Evolutionary conservation across 2,329 filamentous ascomycete genomes (phyloP), one percentile per base, ranked within the genome.

Genomic region (Colletotrichum sublineola): DNA sequence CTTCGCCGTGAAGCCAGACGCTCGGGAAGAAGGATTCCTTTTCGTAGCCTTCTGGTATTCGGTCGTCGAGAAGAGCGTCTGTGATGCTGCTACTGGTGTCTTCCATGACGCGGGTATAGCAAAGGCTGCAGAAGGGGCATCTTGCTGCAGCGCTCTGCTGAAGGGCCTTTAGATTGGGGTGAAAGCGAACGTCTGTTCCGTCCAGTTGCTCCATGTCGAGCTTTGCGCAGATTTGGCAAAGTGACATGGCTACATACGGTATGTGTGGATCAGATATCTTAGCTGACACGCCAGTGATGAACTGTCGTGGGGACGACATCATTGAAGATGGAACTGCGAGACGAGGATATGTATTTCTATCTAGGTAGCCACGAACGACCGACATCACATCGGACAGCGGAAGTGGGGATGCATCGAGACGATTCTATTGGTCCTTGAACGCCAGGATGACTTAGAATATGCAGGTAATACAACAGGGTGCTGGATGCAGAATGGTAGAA

Each of bases 121-220:
- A 52, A 1, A 69, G 67, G 44, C 20, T 29, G 18, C 62, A 69
- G 29, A 69, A 58, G 5, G 62, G 29, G 42, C 67, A 69, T 6
- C 20, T 15, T 9, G 44, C 9, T 3, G 29, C 36, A 24, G 62
- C 52, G 20, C 62, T 58, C 1, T 52, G 50, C 36, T 52, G 20
- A 6, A 66, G 62, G 1, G 67, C 46, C 12, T 56, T 33, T 1
- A 69, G 36, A 8, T 38, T 60, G 6, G 36, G 15, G 20, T 69
- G 67, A 9, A 69, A 69, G 3, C 53, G 67, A 29, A 69, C 33
- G 31, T 69, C 67, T 31, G 50, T 57, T 8, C 29, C 52, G 36
- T 38, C 42, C 36, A 42, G 24, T 18, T 53, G 24, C 15, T 69
- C 61, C 14, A 65, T 44, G 0, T 46, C 11, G 11, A 66, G 38